Base-by-base conservation (phyloP, 768 basidiomycete species). In the Mycena rebaudengoi region DNA sequence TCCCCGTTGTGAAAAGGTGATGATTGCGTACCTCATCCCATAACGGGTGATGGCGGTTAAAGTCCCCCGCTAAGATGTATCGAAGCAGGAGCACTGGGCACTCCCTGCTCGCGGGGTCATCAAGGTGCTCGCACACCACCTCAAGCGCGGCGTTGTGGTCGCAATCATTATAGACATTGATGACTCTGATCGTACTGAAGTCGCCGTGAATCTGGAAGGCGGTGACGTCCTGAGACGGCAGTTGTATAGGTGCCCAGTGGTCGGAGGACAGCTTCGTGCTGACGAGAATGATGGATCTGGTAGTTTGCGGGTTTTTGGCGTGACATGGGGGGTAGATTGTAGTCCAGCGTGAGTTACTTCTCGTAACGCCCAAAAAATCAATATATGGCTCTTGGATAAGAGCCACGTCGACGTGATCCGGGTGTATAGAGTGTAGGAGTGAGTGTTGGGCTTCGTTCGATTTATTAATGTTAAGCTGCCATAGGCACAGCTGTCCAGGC, bases 1-100 rank as follows among this genome's bases (percentile, higher is more conserved):
- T 32, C n/a, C n/a, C n/a, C n/a, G n/a, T n/a, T 0, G 77, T 81
- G 67, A 84, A 79, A 0, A 85, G 78, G 23, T 61, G 60, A 41
- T 75, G 74, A 12, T 48, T 48, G 44, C 77, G 73, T 0, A 69
- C 5, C 12, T 55, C 54, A 4, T 55, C 54, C 54, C 54, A 55
- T 1, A 55, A 10, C 13, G 54, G 54, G 21, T 55, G 54, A 63
- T 83, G 81, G 18, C 73, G 52, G 58, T 82, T 82, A 71, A 82
- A 82, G 67, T 82, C 75, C 0, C 82, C 76, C 0, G 67, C 32
- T 80, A 78, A 82, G 12, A 79, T 58, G 25, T 61, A 61, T 8
- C 40, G 43, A 13, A 61, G 16, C 8, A 43, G 50, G 8, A 5
- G 40, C 2, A 18, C 29, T 2, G 41, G 26, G 2, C 0, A 20